phyloP scores from a whole-genome alignment of 1,284 basidiomycete species.

The Cryptococcus floricola region DNA sequence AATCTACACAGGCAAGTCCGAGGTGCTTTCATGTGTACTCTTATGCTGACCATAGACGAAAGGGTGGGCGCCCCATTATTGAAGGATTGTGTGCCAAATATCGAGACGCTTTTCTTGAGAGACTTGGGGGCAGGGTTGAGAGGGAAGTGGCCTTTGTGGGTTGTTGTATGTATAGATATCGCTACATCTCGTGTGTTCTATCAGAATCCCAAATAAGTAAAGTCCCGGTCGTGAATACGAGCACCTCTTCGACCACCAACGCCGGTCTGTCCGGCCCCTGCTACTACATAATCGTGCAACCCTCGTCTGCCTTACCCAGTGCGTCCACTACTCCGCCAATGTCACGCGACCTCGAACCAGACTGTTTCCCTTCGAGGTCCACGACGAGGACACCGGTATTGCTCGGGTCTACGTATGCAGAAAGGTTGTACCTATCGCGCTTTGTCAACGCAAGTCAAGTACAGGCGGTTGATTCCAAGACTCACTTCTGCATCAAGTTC shows the following conservation, averaged over 20 bases:
- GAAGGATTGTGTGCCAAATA: too few relatives aligned
- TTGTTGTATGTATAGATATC: too few relatives aligned
- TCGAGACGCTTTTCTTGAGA: too few relatives aligned
- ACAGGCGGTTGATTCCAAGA: not conserved
- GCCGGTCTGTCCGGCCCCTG: not conserved
- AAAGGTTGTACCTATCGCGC: constrained; percentile 60
- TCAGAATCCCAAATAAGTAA: not conserved
- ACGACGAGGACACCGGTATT: constrained; percentile 87
- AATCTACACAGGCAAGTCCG: constrained; percentile 63
- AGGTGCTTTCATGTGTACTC: too few relatives aligned
- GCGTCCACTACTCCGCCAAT: constrained; percentile 57
- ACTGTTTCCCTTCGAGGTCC: constrained; percentile 57
- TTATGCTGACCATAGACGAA: too few relatives aligned
- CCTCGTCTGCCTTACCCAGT: constrained; percentile 56
- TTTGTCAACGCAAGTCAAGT: not conserved
- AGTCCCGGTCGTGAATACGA: not conserved
- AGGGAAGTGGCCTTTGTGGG: too few relatives aligned
- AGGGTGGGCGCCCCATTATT: too few relatives aligned
- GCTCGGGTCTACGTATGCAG: constrained; percentile 71
- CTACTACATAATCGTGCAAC: constrained; percentile 67
- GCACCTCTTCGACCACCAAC: not conserved
- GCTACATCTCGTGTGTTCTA: too few relatives aligned
- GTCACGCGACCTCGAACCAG: constrained; percentile 50
- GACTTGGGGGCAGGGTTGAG: too few relatives aligned
- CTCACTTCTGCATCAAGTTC: constrained; percentile 71